Evolutionary conservation across 179 eudicot species (phyloP).

Genomic region (Gypsophila paniculata): DNA sequence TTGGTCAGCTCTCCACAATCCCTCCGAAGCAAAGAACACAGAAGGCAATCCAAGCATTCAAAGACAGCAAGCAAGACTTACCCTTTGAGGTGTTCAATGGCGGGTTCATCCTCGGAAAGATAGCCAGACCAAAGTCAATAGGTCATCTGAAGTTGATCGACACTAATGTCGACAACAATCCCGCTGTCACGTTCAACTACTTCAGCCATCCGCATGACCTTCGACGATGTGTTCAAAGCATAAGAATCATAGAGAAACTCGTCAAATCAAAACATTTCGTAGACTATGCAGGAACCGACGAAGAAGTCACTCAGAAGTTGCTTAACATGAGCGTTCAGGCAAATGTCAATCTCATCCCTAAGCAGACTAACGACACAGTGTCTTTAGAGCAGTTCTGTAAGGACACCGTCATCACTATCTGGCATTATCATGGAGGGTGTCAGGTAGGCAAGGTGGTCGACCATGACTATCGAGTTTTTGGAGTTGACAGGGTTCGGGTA

Average conservation of each 20-base stretch:
- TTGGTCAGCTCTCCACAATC: conserved; percentile 87
- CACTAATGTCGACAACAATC: conserved; percentile 65
- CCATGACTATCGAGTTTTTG: conserved; percentile 52
- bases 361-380: conserved; percentile 66
- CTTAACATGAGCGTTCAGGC: conserved; percentile 79
- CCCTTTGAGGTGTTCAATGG: conserved; percentile 83
- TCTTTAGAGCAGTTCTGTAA: conserved; percentile 78
- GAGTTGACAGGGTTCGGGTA: conserved; percentile 65
- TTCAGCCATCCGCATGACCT: conserved; percentile 79
- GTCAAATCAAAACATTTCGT: conserved; percentile 47
- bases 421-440: conserved; percentile 99
- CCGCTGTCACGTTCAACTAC: conserved; percentile 78
- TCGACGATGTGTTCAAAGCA: conserved; percentile 59
- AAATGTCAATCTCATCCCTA: conserved; percentile 71
- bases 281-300: conserved; percentile 38
- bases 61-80: conserved; percentile 45
- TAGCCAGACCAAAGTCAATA: conserved; percentile 61
- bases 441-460: conserved; percentile 74
- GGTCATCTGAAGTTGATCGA: conserved; percentile 57
- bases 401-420: conserved; percentile 85
- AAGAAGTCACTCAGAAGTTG: conserved; percentile 40
- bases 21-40: conserved; percentile 77
- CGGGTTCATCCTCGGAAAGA: conserved; percentile 82
- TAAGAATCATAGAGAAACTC: conserved; percentile 53
- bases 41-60: conserved; percentile 62